Evolutionary conservation across 176 grass and related monocot species (phyloP).

Genomic region (Musa itinerans): DNA sequence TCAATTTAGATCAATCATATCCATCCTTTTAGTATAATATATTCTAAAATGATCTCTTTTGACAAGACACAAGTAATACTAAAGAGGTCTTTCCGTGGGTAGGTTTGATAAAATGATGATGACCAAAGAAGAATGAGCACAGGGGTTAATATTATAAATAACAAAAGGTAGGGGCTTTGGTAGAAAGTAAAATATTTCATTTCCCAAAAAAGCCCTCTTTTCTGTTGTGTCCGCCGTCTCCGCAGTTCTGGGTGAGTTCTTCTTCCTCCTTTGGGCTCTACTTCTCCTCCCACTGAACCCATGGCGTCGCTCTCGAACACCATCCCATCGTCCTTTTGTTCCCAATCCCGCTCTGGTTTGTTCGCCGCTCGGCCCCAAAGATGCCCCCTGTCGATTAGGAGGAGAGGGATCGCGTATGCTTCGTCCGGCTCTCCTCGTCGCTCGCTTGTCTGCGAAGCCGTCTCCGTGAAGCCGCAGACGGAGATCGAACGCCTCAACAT

Average conservation of each 20-base stretch:
- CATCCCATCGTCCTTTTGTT: slow-evolving; percentile 1
- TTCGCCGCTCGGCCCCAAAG: slow-evolving; percentile 7
- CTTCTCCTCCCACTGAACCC: not conserved
- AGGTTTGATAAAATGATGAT: too few species aligned
- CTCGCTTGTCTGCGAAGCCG: slow-evolving; percentile 40
- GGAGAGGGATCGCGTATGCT: slow-evolving; percentile 6
- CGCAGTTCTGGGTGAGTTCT: too few species aligned
- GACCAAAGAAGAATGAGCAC: too few species aligned
- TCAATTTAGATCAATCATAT: too few species aligned
- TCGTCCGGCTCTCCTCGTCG: slow-evolving; percentile 1
- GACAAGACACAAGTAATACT: too few species aligned
- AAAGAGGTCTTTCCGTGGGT: too few species aligned
- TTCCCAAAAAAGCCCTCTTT: not conserved
- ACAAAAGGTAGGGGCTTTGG: too few species aligned
- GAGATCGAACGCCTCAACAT: slow-evolving; percentile 82
- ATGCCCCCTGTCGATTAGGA: not conserved
- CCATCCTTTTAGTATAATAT: too few species aligned
- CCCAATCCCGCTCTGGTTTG: not conserved
- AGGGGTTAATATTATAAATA: too few species aligned
- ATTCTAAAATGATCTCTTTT: too few species aligned
- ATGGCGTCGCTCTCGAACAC: slow-evolving; percentile 14
- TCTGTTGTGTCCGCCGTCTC: not conserved
- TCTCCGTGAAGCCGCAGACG: slow-evolving; percentile 21
- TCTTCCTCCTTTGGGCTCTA: not conserved
- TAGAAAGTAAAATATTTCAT: too few species aligned